Conservation (phyloP, 2,329 filamentous ascomycete species). For the Cryphonectria carpinicola region DNA sequence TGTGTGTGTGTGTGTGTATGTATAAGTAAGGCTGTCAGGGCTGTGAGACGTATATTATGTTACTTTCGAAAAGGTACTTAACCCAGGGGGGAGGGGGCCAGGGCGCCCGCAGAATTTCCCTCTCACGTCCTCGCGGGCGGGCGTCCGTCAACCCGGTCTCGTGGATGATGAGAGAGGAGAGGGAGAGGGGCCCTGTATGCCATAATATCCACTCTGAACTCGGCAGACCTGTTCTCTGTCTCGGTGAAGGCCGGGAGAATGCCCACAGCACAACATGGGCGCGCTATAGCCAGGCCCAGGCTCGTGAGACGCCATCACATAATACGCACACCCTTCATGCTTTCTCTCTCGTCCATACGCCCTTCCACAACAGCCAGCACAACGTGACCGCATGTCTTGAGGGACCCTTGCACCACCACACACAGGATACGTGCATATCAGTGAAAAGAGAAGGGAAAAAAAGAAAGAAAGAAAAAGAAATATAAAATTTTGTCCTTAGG, state of each 20-base stretch:
- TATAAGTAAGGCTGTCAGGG: not conserved
- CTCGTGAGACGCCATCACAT: constrained; percentile 5
- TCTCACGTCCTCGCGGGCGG: not conserved
- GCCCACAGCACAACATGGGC: not conserved
- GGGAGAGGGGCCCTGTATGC: not conserved
- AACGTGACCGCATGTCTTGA: constrained; percentile 10
- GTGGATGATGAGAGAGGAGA: not conserved
- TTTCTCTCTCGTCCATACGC: not conserved
- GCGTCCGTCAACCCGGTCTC: constrained; percentile 3
- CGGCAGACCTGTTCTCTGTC: not conserved
- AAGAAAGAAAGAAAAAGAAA: too few species aligned
- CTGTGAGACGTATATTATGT: not conserved
- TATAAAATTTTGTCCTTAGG: not conserved
- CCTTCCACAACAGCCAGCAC: constrained; percentile 16
- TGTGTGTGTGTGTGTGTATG: not conserved
- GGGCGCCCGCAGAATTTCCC: not conserved
- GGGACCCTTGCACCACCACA: not conserved
- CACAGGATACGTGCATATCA: not conserved
- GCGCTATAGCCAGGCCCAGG: constrained; percentile 2
- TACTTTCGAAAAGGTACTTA: not conserved
- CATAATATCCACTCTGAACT: not conserved
- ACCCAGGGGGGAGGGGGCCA: not conserved
- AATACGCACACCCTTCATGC: not conserved
- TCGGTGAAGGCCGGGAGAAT: constrained; percentile 12
- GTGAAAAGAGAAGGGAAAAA: not conserved